phyloP scores from a whole-genome alignment of 148 eudicot genomes.

The Cornus kousa region DNA sequence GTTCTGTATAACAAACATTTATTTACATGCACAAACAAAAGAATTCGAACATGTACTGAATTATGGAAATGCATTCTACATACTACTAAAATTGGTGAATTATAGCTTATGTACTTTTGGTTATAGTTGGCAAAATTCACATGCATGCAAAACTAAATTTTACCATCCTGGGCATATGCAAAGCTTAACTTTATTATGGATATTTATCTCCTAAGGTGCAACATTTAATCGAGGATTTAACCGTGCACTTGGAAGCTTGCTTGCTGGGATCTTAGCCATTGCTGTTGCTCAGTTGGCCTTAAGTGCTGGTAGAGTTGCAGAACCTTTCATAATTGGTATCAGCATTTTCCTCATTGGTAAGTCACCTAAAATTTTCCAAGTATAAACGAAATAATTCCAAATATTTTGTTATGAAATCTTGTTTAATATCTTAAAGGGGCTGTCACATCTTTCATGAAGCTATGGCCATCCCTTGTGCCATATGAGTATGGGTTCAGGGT shows the following conservation, averaged over 20 bases:
- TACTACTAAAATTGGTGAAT: background rate
- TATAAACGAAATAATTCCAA: background rate
- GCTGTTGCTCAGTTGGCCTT: conserved; percentile 48
- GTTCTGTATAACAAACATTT: background rate
- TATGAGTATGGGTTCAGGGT: conserved; percentile 67
- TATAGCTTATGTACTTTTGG: background rate
- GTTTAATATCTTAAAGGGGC: conserved; percentile 33
- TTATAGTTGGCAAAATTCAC: background rate
- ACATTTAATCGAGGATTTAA: conserved; percentile 65
- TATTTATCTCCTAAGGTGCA: conserved; percentile 28
- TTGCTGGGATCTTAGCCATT: conserved; percentile 56
- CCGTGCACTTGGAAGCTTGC: conserved; percentile 60
- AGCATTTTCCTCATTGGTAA: conserved; percentile 57
- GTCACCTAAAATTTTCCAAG: background rate
- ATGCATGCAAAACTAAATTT: background rate
- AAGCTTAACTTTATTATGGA: background rate
- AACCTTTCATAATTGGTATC: conserved; percentile 46
- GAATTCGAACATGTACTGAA: background rate
- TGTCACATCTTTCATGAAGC: conserved; percentile 55
- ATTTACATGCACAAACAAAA: background rate
- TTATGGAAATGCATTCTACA: background rate
- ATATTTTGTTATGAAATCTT: background rate
- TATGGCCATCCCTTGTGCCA: conserved; percentile 54
- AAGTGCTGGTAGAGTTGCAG: conserved; percentile 32
- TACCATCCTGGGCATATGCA: background rate